A percentile compares a stretch with the other conserved stretches of the same genome.
phyloP scores from a whole-genome alignment of 2,329 filamentous ascomycete species.

The Aspergillus hortae region DNA sequence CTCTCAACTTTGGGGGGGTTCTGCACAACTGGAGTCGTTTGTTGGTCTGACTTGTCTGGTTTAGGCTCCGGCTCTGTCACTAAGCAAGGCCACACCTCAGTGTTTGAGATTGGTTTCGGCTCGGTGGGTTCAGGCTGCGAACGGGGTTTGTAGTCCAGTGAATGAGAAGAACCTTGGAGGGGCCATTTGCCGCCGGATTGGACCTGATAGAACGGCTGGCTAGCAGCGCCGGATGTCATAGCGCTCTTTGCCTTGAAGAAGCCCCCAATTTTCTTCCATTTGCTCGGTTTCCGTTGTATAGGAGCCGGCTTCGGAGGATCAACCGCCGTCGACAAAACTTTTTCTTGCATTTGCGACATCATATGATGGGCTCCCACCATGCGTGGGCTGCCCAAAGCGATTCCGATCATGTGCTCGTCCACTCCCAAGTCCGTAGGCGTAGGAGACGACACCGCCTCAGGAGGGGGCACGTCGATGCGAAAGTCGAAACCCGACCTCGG shows the following conservation, averaged over 20 bases:
- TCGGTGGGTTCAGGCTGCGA: constrained; percentile 1
- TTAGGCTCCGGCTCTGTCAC: constrained; percentile 19
- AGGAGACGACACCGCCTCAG: constrained; percentile 18
- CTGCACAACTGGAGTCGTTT: neutral
- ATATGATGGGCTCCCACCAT: constrained; percentile 19
- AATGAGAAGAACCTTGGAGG: constrained; percentile 18
- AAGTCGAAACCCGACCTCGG: constrained; percentile 27
- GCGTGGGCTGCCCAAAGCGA: constrained; percentile 69
- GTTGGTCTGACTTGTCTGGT: constrained; percentile 18
- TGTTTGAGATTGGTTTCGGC: constrained; percentile 7
- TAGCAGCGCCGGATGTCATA: constrained; percentile 13
- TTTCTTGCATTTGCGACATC: constrained; percentile 14
- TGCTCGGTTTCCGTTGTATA: constrained; percentile 37
- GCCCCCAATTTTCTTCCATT: constrained; percentile 46
- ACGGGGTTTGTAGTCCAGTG: constrained; percentile 14
- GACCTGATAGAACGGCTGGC: constrained; percentile 29
- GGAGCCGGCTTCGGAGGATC: constrained; percentile 11
- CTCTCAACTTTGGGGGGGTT: neutral
- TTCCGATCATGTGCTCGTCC: constrained; percentile 59
- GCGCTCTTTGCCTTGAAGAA: constrained; percentile 40
- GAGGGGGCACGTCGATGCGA: constrained; percentile 24
- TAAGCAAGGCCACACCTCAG: constrained; percentile 20
- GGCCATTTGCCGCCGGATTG: constrained; percentile 19
- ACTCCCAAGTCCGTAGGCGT: constrained; percentile 13
- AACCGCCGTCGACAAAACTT: constrained; percentile 9